A percentile compares a stretch with the other conserved stretches of the same genome.
phyloP scores from a whole-genome alignment of 257 asterid species.

The Rhazya stricta region DNA sequence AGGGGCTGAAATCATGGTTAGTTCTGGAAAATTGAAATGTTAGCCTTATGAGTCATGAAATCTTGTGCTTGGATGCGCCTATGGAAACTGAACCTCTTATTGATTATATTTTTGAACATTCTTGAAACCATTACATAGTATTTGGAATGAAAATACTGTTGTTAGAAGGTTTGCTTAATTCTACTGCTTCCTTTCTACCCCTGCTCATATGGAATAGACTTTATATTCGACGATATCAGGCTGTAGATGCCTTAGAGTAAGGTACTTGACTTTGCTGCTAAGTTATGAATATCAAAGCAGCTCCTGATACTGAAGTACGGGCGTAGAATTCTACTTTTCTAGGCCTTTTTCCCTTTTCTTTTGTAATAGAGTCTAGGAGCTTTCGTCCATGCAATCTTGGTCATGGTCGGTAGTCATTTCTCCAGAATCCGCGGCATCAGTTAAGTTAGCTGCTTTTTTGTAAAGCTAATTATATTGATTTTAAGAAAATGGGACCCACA shows the following conservation, averaged over 20 bases:
- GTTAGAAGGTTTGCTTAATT: not conserved
- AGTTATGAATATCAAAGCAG: too few species aligned
- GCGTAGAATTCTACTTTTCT: not conserved
- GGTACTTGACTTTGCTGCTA: too few species aligned
- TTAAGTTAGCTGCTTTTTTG: not conserved
- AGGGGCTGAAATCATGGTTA: too few species aligned
- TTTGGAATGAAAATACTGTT: not conserved
- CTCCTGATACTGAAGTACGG: too few species aligned
- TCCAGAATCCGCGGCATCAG: conserved; percentile 10
- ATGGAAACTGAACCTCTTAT: not conserved
- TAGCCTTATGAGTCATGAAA: not conserved
- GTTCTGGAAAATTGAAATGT: not conserved
- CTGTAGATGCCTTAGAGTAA: not conserved
- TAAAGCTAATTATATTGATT: not conserved
- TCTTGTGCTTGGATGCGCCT: not conserved
- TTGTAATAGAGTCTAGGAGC: not conserved
- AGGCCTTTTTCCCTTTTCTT: not conserved
- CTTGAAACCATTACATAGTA: not conserved
- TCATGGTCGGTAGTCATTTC: not conserved
- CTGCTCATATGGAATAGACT: not conserved
- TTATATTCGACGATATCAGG: too few species aligned
- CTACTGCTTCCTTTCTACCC: not conserved
- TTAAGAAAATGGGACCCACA: conserved; percentile 1
- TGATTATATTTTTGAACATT: not conserved
- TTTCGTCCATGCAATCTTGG: not conserved